Percentiles rank a stretch among this genome's conserved stretches.
These are phyloP conservation scores for Endoconidiophora polonica DNA, from an alignment of 2,329 filamentous ascomycete genomes.

Conservation along the genomic window DNA sequence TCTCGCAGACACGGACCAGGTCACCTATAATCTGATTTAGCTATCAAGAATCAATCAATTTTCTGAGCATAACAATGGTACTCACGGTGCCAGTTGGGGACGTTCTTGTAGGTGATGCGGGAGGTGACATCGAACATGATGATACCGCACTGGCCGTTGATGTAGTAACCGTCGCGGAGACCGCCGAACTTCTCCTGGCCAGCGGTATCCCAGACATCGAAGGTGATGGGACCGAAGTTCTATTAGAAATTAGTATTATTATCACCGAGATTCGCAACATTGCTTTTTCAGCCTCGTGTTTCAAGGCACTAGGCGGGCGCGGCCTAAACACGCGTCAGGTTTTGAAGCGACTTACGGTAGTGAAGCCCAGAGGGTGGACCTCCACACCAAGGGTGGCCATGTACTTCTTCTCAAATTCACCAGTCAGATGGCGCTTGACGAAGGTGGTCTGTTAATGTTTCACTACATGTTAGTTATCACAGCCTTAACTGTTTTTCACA, in stretches of 20 bases:
- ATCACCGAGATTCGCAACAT: background rate
- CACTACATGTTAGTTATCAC: background rate
- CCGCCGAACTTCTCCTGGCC: slow-evolving; percentile 99
- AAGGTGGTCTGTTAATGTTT: slow-evolving; percentile 66
- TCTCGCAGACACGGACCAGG: slow-evolving; percentile 97
- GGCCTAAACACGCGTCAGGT: slow-evolving; percentile 14
- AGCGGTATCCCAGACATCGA: slow-evolving; percentile 98
- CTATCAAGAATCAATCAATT: background rate
- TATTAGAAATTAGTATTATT: slow-evolving; percentile 21
- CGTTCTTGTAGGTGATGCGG: slow-evolving; percentile 99
- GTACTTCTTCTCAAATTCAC: slow-evolving; percentile 99
- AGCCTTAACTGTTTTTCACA: background rate
- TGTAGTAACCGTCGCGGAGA: slow-evolving; percentile 99
- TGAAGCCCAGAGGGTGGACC: slow-evolving; percentile 95
- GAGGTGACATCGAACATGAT: slow-evolving; percentile 99
- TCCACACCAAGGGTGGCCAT: slow-evolving; percentile 99
- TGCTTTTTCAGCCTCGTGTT: background rate
- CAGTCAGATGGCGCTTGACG: slow-evolving; percentile 99
- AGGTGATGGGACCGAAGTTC: slow-evolving; percentile 94
- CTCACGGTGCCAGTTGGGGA: slow-evolving; percentile 99
- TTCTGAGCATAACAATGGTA: slow-evolving; percentile 17
- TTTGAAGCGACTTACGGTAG: slow-evolving; percentile 56
- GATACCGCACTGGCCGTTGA: slow-evolving; percentile 99
- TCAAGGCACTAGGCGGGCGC: background rate
- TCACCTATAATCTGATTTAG: slow-evolving; percentile 45